Conservation (phyloP, 1,139 yeast genomes). For the Candida pseudoviswanathii region DNA sequence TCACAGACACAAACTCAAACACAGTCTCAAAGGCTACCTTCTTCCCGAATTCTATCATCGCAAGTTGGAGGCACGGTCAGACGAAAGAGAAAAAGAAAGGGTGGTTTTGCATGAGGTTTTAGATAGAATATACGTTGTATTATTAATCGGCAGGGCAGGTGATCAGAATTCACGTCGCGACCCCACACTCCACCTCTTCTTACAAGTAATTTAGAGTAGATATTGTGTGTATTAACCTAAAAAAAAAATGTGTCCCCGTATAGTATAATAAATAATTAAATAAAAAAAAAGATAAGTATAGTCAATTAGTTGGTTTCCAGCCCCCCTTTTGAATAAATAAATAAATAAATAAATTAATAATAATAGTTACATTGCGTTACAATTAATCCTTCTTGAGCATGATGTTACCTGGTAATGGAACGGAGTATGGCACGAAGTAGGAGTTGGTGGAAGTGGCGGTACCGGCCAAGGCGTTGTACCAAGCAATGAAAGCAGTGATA, state of each 20-base stretch:
- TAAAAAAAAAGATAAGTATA: background rate
- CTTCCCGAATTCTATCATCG: slow-evolving; percentile 6
- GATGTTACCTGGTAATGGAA: slow-evolving; percentile 31
- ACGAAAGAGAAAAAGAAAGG: slow-evolving; percentile 29
- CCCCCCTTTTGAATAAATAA: background rate
- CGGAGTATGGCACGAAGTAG: slow-evolving; percentile 34
- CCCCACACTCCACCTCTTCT: background rate
- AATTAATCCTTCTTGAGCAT: background rate
- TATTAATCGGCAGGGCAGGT: no score
- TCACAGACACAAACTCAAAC: slow-evolving; percentile 3
- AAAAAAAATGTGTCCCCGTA: slow-evolving; percentile 2
- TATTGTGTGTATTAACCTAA: background rate
- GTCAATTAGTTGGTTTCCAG: slow-evolving; percentile 6
- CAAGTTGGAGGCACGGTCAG: slow-evolving; percentile 11
- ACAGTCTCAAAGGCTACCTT: slow-evolving; percentile 5
- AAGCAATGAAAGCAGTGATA: slow-evolving; percentile 60
- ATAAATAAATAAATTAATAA: slow-evolving; percentile 3
- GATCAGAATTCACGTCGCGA: no score
- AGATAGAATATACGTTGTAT: no score
- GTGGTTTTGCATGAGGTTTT: slow-evolving; percentile 18
- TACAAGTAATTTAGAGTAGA: background rate
- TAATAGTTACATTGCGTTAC: background rate
- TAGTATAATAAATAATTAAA: background rate
- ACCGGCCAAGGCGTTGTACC: slow-evolving; percentile 51
- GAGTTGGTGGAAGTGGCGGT: slow-evolving; percentile 29